Conservation (phyloP, 1,284 basidiomycete genomes). For the Irpex sp. region DNA sequence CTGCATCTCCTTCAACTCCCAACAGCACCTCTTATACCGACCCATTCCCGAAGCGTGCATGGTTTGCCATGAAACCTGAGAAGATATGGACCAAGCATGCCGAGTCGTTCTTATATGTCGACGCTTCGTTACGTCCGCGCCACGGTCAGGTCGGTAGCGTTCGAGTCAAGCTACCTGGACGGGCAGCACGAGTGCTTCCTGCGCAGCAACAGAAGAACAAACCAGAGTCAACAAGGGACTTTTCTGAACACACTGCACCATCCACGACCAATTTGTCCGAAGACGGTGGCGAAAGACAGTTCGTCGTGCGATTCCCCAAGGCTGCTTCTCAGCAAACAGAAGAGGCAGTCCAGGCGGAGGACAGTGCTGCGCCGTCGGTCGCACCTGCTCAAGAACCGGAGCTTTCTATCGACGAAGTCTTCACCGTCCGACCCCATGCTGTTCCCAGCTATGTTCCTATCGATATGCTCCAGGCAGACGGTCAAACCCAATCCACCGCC, state of each 20-base stretch:
- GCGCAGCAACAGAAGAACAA: conserved; percentile 11
- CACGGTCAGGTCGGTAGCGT: conserved; percentile 48
- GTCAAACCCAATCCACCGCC: not conserved
- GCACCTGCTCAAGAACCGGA: conserved; percentile 27
- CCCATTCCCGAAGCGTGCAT: conserved; percentile 41
- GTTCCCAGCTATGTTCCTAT: conserved; percentile 26
- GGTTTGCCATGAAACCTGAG: conserved; percentile 74
- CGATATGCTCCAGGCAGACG: conserved; percentile 1
- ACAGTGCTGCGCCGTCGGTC: conserved; percentile 22
- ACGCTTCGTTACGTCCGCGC: conserved; percentile 52
- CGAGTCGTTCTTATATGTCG: conserved; percentile 66
- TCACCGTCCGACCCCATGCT: conserved; percentile 49
- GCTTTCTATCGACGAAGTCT: conserved; percentile 47
- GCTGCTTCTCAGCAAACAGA: conserved; percentile 27
- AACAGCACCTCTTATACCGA: conserved; percentile 20
- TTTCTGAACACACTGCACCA: conserved; percentile 10
- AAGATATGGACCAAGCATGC: conserved; percentile 77
- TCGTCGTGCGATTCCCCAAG: conserved; percentile 54
- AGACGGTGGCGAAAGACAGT: conserved; percentile 42
- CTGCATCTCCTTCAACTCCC: conserved; percentile 15
- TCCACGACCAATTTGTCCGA: conserved; percentile 21
- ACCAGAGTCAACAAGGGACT: conserved; percentile 12
- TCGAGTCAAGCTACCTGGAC: conserved; percentile 60
- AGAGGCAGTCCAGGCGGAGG: conserved; percentile 6
- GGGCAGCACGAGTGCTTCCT: conserved; percentile 28